phyloP scores from a whole-genome alignment of 768 basidiomycete genomes.

The Clavulina sp. region DNA sequence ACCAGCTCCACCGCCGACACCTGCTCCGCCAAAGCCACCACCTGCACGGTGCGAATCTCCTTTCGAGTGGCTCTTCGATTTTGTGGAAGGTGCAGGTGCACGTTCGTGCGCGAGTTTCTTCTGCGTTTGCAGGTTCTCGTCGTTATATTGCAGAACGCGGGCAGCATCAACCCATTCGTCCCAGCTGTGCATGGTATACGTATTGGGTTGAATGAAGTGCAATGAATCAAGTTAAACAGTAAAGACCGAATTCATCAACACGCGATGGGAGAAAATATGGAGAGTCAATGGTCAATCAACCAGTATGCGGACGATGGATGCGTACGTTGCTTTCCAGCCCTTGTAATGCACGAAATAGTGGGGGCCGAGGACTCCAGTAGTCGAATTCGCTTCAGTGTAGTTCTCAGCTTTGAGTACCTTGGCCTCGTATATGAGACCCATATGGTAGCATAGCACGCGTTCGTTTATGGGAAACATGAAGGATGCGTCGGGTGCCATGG shows the following conservation, averaged over 20 bases:
- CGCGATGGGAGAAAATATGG: no score
- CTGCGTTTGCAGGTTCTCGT: slow-evolving; percentile 61
- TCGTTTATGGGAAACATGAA: slow-evolving; percentile 41
- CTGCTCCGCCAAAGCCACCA: background rate
- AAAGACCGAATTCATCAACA: background rate
- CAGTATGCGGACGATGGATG: slow-evolving; percentile 1
- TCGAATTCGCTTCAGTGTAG: slow-evolving; percentile 45
- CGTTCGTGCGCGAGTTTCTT: slow-evolving; percentile 36
- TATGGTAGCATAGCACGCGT: slow-evolving; percentile 84
- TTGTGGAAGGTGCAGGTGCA: slow-evolving; percentile 11
- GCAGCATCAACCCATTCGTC: slow-evolving; percentile 86
- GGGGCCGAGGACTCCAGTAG: slow-evolving; percentile 43
- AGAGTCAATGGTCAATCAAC: background rate
- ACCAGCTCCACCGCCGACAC: background rate
- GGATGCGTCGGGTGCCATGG: background rate
- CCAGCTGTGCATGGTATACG: slow-evolving; percentile 45
- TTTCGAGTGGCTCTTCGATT: background rate
- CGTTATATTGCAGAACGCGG: slow-evolving; percentile 72
- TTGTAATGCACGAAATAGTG: slow-evolving; percentile 98
- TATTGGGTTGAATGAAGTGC: no score
- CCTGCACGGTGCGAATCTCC: background rate
- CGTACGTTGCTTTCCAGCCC: slow-evolving; percentile 95
- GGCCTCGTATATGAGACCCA: slow-evolving; percentile 89
- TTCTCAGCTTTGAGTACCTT: slow-evolving; percentile 61
- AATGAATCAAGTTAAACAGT: no score